Base-by-base conservation (phyloP, 169 alveolate species). In the Plasmodium vivax region DNA sequence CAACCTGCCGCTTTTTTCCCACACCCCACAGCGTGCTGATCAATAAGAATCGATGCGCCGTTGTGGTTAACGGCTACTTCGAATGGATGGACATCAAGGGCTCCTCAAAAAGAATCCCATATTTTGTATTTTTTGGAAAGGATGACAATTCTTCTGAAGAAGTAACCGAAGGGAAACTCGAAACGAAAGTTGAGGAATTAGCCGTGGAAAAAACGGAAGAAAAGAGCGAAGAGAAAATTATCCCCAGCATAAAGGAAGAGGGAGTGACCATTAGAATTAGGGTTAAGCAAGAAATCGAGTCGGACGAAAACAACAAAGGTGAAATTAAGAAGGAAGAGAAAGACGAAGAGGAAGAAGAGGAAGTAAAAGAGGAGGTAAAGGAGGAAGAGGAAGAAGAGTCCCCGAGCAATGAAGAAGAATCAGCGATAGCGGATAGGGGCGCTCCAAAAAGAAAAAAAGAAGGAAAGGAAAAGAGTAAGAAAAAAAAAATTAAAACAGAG, bases 11-110 rank as follows among this genome's bases (percentile, higher is more conserved):
- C 51, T 27, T 38, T 74, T 72, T 71, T 72, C 27, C 38, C 58
- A 43, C 54, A 19, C 14, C 77, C 10, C 38, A 10, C 30, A 84
- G 93, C n/a, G 34, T 72, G 19, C 79, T 84, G 45, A 72, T 84
- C 75, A 84, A 84, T 84, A 84, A 84, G 79, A 84, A 84, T 56
- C 73, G 84, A 84, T 84, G 84, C 23, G 93, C 93, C 10, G 45
- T 84, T 62, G 56, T 84, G 54, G 84, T 84, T 45, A 84, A 84
- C 77, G 93, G 93, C 19, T 84, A 84, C 41, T 84, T 84, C 58
- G 93, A 84, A 84, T 84, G 93, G 93, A 72, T 71, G 30, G 23
- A 34, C 3, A 45, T n/a, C 36, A 82, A 19, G 51, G 43, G 68
- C n/a, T 54, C 82, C 72, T 41, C 93, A 23, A 84, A 84, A 45